A percentile compares a stretch with the other conserved stretches of the same genome.
phyloP scores from a whole-genome alignment of 2,329 filamentous ascomycete genomes.

The Alternaria panax region DNA sequence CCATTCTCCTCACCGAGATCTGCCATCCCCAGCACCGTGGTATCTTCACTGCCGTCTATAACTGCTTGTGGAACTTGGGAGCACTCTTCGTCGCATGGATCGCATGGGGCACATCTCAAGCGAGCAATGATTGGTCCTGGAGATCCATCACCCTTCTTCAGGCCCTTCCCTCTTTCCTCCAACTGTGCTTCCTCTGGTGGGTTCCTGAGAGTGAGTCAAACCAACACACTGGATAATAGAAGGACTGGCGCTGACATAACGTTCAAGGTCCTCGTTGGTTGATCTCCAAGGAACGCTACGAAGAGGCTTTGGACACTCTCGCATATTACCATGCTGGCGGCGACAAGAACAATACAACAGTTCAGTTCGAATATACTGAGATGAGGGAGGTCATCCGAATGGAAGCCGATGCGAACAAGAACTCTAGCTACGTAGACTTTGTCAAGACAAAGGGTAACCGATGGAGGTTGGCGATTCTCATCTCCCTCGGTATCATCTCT shows the following conservation, averaged over 20 bases:
- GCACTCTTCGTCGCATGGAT: constrained; percentile 65
- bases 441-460: constrained; percentile 69
- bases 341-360: constrained; percentile 64
- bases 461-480: constrained; percentile 67
- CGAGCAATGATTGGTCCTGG: constrained; percentile 58
- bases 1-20: constrained; percentile 70
- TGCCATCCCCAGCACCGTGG: constrained; percentile 73
- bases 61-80: constrained; percentile 71
- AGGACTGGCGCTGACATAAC: constrained; percentile 1
- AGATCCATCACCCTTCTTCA: constrained; percentile 63
- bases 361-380: constrained; percentile 71
- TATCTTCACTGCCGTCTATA: constrained; percentile 70
- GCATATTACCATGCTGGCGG: constrained; percentile 70
- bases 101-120: constrained; percentile 52
- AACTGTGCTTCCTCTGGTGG: constrained; percentile 67
- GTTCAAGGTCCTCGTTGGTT: constrained; percentile 60
- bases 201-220: constrained; percentile 61
- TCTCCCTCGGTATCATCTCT: constrained; percentile 71
- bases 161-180: constrained; percentile 59
- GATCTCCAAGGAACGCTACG: constrained; percentile 67
- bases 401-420: constrained; percentile 59
- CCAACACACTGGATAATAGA: neutral
- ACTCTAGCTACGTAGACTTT: constrained; percentile 67
- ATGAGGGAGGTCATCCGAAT: constrained; percentile 69
- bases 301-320: constrained; percentile 68